Evolutionary conservation across 2,329 filamentous ascomycete genomes (phyloP).

Genomic region (Orbilia ellipsospora): DNA sequence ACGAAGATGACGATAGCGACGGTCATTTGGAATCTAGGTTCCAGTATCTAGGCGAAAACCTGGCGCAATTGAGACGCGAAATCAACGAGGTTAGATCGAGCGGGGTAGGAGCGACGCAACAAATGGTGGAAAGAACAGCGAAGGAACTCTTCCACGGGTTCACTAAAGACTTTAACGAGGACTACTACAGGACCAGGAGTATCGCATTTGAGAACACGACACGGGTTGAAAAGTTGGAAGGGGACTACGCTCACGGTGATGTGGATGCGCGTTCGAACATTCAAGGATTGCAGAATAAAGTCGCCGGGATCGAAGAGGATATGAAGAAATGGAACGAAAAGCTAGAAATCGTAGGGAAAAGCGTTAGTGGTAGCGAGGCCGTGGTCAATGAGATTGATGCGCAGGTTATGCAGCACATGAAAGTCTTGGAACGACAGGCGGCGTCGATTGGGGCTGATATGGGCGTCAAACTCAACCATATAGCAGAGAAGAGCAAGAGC

Average conservation of each 20-base stretch:
- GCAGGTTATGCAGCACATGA: constrained; percentile 15
- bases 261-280: constrained; percentile 4
- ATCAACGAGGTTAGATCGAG: constrained; percentile 20
- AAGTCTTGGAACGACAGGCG: constrained; percentile 10
- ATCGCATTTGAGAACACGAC: constrained; percentile 12
- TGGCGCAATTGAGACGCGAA: constrained; percentile 26
- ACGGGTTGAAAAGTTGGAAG: constrained; percentile 25
- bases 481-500: neutral
- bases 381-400: neutral
- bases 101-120: constrained; percentile 4
- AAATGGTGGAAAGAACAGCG: constrained; percentile 26
- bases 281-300: neutral
- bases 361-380: neutral
- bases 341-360: neutral
- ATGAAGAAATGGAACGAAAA: constrained; percentile 13
- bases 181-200: constrained; percentile 25
- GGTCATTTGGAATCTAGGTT: constrained; percentile 1
- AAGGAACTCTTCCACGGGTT: constrained; percentile 39
- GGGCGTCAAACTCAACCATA: neutral
- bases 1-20: constrained; percentile 17
- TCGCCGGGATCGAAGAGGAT: neutral
- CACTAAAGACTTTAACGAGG: constrained; percentile 30
- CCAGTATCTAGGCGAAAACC: constrained; percentile 8
- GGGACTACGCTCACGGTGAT: neutral
- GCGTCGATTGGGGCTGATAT: constrained; percentile 6